phyloP scores from a whole-genome alignment of 768 basidiomycete species.

The Boletus barrowsii region DNA sequence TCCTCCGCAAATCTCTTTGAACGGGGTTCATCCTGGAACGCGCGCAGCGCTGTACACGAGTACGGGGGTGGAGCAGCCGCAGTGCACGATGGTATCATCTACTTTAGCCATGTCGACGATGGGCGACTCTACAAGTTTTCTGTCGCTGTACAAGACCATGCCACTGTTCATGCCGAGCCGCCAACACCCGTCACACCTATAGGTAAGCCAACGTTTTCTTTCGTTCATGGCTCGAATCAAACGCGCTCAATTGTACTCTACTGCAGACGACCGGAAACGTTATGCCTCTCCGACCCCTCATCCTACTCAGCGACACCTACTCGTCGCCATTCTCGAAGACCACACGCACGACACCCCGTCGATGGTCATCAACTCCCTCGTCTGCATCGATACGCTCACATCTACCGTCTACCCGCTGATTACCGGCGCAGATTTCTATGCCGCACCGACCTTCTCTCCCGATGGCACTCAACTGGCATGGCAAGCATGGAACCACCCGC shows the following conservation, averaged over 20 bases:
- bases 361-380: neutral
- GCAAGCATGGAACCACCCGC: constrained; percentile 1
- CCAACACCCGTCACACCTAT: neutral
- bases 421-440: constrained; percentile 1
- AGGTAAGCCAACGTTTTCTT: neutral
- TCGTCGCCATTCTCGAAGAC: constrained; percentile 1
- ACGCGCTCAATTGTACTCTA: too few relatives aligned
- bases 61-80: neutral
- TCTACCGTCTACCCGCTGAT: neutral
- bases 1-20: neutral
- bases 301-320: neutral
- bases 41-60: neutral
- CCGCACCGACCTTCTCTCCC: neutral
- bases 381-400: neutral
- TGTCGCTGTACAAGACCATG: neutral
- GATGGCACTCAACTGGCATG: constrained; percentile 1
- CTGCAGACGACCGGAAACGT: neutral
- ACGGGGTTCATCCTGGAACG: neutral
- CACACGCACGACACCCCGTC: neutral
- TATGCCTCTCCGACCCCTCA: constrained; percentile 3
- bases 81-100: neutral
- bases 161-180: neutral
- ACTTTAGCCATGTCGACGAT: neutral
- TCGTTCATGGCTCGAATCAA: neutral
- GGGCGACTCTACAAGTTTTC: neutral